Evolutionary conservation across 805 yeast species (phyloP), one percentile per base, ranked within the genome.

Genomic region (Saccharomycopsis fermentans): DNA sequence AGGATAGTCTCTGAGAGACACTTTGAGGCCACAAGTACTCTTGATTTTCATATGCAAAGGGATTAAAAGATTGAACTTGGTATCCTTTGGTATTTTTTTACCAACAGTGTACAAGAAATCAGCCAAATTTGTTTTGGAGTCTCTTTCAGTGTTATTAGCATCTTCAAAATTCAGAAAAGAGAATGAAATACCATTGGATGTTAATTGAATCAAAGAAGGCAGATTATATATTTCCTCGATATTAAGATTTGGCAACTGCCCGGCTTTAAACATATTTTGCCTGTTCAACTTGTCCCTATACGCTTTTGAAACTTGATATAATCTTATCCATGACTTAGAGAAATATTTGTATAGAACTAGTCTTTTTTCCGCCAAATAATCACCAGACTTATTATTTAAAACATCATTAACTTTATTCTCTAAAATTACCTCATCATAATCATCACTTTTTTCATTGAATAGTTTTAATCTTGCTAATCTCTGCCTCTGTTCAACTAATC

Each of bases 1-100:
- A 1, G 84, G 80, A 65, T 80, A 83, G 65, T 82, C 86, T 59
- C 79, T 72, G 16, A 83, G 65, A 57, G 73, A 75, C 36, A 80
- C 67, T 37, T 75, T 74, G 67, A 79, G 69, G 8, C 72, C 66
- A 21, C 72, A 70, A 39, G 81, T 77, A 58, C 67, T 71, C n/a
- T 43, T 27, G 11, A 83, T 64, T n/a, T 73, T 72, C 9, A 81
- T 59, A 54, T 72, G 75, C 54, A 81, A 59, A 0, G 86, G 83
- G 6, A 81, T 67, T 43, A 84, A 69, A 24, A 83, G 77, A 6
- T 87, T 81, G 65, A 83, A 84, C 4, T 67, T 68, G 57, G 71
- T 72, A 55, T 77, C 73, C 53, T 70, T 74, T 0, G 90, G 89
- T 59, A 82, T 81, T 0, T 79, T 77, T 60, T 81, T 70, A 17